Evolutionary conservation across 371 early-diverging fungal genomes (phyloP), one percentile per base, ranked within the genome.

Genomic region (Apophysomyces trapeziformis): DNA sequence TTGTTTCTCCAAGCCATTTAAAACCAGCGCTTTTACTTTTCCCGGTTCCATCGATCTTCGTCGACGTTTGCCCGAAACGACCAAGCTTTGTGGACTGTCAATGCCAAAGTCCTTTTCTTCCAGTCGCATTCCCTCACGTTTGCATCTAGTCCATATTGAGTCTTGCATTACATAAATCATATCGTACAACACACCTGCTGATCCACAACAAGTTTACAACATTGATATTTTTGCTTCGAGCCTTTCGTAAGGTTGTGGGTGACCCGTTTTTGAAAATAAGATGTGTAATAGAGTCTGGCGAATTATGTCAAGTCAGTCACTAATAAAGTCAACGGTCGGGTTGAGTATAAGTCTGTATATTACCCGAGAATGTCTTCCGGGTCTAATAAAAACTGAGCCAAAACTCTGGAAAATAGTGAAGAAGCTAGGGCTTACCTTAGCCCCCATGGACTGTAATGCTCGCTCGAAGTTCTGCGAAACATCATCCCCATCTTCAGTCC

Each of bases 401-500:
- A 43, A 13, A 58, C 35, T 38, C 38, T 61, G 43, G 16, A 26
- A 13, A 14, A 32, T 9, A 38, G 60, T 60, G 38, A 26, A 57
- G 18, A 9, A 8, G 56, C 18, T 56, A 14, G 18, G 5, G 5
- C 21, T 62, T 72, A 74, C 77, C 66, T 79, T 83, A 14, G 78
- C 83, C 32, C 83, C 83, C 83, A 83, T 78, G 1, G 76, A 71
- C 35, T 78, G 76, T 45, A 83, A 64, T 12, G 77, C 71, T 32
- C 67, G 58, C 61, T 83, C 83, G 69, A 79, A 79, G 61, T 72
- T 78, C 56, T 69, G 63, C 13, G 83, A 79, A 8, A 79, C 83
- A 70, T 83, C 80, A 38, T 78, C 78, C 1, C 80, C 83, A 57
- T 83, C 83, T 35, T 83, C 83, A 0, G 83, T 83, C 60, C 83